A percentile compares a stretch with the other conserved stretches of the same genome.
These are phyloP conservation scores for Sclerotinia trifoliorum DNA, from an alignment of 2,329 filamentous ascomycete genomes.

Conservation along the genomic window DNA sequence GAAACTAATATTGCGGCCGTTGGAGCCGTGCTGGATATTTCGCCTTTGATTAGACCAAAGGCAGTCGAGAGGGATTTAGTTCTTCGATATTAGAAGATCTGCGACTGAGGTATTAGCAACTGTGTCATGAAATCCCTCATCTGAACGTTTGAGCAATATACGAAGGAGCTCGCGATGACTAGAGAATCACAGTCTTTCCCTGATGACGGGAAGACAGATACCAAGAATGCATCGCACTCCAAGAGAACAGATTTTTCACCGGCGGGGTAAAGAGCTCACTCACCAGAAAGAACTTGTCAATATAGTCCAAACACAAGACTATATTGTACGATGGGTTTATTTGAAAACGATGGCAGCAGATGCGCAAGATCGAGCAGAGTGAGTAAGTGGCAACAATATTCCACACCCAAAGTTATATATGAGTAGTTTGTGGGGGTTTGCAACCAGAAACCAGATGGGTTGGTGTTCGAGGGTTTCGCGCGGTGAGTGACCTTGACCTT, in stretches of 20 bases:
- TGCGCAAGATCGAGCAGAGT: background rate
- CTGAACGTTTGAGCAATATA: background rate
- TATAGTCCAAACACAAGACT: slow-evolving; percentile 4
- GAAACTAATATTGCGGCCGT: slow-evolving; percentile 60
- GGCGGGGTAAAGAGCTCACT: slow-evolving; percentile 7
- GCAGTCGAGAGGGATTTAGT: slow-evolving; percentile 43
- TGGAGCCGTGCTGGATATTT: slow-evolving; percentile 57
- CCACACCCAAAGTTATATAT: background rate
- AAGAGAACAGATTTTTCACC: background rate
- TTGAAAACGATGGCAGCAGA: background rate
- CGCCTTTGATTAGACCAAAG: slow-evolving; percentile 70
- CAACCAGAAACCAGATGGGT: slow-evolving; percentile 1
- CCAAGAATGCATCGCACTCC: background rate
- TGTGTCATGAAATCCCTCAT: slow-evolving; percentile 18
- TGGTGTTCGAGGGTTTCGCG: background rate
- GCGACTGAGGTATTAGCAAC: slow-evolving; percentile 14
- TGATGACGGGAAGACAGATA: background rate
- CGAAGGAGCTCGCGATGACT: no score
- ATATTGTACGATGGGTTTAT: background rate
- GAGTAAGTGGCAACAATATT: slow-evolving; percentile 1
- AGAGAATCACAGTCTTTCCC: no score
- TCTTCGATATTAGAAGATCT: slow-evolving; percentile 18
- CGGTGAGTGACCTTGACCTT: background rate
- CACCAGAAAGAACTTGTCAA: background rate
- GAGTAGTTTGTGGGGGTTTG: background rate